Evolutionary conservation across 1,284 basidiomycete genomes (phyloP).

Genomic region (Cutaneotrichosporon sp.): DNA sequence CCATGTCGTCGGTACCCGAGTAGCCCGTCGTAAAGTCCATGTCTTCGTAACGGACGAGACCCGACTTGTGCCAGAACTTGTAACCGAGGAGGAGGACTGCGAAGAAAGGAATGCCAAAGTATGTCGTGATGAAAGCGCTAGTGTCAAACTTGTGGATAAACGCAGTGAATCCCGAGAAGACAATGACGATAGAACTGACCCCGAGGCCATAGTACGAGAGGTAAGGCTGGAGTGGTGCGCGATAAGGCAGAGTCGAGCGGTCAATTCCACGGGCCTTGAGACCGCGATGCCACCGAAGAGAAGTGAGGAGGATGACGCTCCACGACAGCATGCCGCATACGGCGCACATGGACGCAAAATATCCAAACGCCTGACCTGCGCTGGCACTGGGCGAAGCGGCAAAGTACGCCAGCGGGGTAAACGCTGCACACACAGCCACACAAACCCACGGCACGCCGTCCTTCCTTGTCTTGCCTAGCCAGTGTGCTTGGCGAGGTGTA

Average conservation of each 20-base stretch:
- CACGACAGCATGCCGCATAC: slow-evolving; percentile 64
- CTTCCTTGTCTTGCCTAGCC: slow-evolving; percentile 30
- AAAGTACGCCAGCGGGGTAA: slow-evolving; percentile 35
- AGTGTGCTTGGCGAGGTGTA: slow-evolving; percentile 58
- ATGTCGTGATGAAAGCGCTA: slow-evolving; percentile 44
- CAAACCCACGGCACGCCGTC: slow-evolving; percentile 44
- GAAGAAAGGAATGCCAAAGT: slow-evolving; percentile 36
- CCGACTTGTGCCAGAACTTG: slow-evolving; percentile 17
- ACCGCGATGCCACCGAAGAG: slow-evolving; percentile 74
- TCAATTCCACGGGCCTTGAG: slow-evolving; percentile 66
- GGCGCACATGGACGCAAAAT: slow-evolving; percentile 66
- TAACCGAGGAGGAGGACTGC: slow-evolving; percentile 24
- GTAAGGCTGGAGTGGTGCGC: slow-evolving; percentile 55
- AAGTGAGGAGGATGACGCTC: slow-evolving; percentile 77
- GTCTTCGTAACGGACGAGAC: slow-evolving; percentile 12
- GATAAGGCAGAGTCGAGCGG: slow-evolving; percentile 61
- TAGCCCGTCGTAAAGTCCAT: slow-evolving; percentile 31
- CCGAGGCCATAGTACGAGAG: slow-evolving; percentile 35
- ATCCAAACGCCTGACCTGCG: slow-evolving; percentile 64
- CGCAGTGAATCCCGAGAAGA: slow-evolving; percentile 33
- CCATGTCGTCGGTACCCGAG: neutral
- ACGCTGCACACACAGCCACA: slow-evolving; percentile 31
- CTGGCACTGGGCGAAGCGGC: slow-evolving; percentile 54
- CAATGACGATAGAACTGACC: slow-evolving; percentile 30
- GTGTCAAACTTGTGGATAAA: slow-evolving; percentile 29